Percentiles rank a stretch among this genome's conserved stretches.
These are phyloP conservation scores for Suillus paluster DNA, from an alignment of 768 basidiomycete genomes.

Conservation along the genomic window DNA sequence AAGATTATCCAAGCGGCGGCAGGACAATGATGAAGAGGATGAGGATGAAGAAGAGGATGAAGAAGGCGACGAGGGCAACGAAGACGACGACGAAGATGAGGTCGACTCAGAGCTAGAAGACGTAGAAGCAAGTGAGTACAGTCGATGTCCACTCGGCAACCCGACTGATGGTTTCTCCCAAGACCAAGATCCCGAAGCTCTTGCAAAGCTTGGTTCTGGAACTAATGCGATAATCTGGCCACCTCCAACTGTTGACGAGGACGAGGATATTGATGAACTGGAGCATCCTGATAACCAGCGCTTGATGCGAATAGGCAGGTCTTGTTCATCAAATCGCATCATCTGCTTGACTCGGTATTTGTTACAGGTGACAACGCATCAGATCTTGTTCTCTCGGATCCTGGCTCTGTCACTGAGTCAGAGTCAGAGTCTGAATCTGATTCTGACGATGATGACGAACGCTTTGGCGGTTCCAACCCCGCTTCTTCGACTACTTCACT, in stretches of 20 bases:
- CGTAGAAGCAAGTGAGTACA: slow-evolving; percentile 62
- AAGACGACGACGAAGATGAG: slow-evolving; percentile 36
- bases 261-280: slow-evolving; percentile 64
- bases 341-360: slow-evolving; percentile 4
- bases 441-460: slow-evolving; percentile 46
- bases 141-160: not conserved
- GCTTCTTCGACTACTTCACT: slow-evolving; percentile 56
- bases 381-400: slow-evolving; percentile 66
- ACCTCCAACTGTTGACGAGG: slow-evolving; percentile 55
- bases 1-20: slow-evolving; percentile 64
- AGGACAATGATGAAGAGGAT: slow-evolving; percentile 35
- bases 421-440: slow-evolving; percentile 50
- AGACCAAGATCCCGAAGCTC: slow-evolving; percentile 55
- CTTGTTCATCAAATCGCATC: not conserved
- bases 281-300: slow-evolving; percentile 71
- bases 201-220: slow-evolving; percentile 60
- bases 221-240: slow-evolving; percentile 89
- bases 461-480: slow-evolving; percentile 35
- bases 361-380: slow-evolving; percentile 57
- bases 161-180: not conserved
- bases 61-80: slow-evolving; percentile 26
- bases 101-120: slow-evolving; percentile 69
- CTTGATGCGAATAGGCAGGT: slow-evolving; percentile 74
- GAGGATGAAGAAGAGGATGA: slow-evolving; percentile 34
- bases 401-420: slow-evolving; percentile 57